Base-by-base conservation (phyloP, 2,329 filamentous ascomycete species). In the Pseudogymnoascus sp. region DNA sequence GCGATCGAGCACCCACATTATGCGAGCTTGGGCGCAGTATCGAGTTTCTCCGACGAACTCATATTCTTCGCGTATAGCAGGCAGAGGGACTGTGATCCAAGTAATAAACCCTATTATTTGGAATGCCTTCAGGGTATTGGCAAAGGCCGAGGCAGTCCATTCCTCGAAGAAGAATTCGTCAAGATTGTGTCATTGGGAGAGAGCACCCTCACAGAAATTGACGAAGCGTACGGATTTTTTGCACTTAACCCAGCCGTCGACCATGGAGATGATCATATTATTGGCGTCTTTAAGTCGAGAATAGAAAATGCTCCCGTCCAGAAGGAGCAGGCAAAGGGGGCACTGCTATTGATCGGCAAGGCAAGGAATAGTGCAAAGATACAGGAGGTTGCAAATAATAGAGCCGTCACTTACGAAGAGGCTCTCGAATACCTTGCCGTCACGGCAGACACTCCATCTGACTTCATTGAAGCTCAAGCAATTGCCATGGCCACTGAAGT, bases 91-190 rank as follows among this genome's bases (percentile, higher is more conserved):
- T 80, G 79, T 61, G 59, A 61, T 40, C 78, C 80, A 19, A 66
- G 69, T 19, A 82, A 83, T 65, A 76, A 76, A 16, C 74, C 85
- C 1, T 84, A 85, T 70, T 90, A 89, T 71, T 80, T 89, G 65
- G 82, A 87, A 72, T 87, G 84, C 68, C 76, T 91, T n/a, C 79
- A 82, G 67, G 77, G 80, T 56, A 81, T 90, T 62, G 82, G 82
- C 14, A 75, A 76, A 24, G 79, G 82, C 16, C 69, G 73, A 16
- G 47, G 63, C 44, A 86, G 82, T 70, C 80, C 83, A 44, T 72
- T 77, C 6, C 79, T 91, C n/a, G 76, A 83, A 44, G 78, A 79
- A 35, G 82, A 85, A 69, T 81, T 86, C 24, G 80, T 79, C 6
- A 76, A 81, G 61, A 79, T 87, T 42, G 81, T 80, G 59, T 86